phyloP scores from a whole-genome alignment of 352 stramenopile species.

The Globisporangium alternatum region DNA sequence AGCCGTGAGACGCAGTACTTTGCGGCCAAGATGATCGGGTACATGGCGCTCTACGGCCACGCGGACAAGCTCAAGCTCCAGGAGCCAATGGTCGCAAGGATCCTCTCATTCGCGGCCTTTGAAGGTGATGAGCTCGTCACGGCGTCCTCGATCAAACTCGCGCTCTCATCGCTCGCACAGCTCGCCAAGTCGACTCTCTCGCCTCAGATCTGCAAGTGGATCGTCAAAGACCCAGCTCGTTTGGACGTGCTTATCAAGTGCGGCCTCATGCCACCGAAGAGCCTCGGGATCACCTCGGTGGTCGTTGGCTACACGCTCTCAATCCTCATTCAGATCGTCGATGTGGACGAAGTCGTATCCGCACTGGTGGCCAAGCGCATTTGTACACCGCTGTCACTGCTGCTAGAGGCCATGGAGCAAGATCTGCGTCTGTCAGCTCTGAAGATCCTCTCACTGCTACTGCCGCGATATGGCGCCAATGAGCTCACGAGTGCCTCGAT shows the following conservation, averaged over 20 bases:
- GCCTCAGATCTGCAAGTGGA: conserved; percentile 28
- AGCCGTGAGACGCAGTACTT: conserved; percentile 50
- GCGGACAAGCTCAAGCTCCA: conserved; percentile 33
- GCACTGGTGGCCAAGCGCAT: conserved; percentile 38
- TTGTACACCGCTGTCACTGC: conserved; percentile 32
- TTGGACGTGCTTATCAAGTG: conserved; percentile 39
- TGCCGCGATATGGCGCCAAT: conserved; percentile 20
- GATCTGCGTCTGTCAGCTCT: conserved; percentile 43
- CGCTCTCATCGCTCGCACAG: conserved; percentile 44
- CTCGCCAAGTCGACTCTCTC: conserved; percentile 27
- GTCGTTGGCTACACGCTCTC: conserved; percentile 43
- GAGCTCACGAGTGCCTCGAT: background rate
- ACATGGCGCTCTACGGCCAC: conserved; percentile 57
- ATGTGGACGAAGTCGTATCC: conserved; percentile 16
- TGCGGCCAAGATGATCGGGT: conserved; percentile 58
- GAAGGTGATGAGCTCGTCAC: conserved; percentile 27
- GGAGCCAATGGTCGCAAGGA: conserved; percentile 25
- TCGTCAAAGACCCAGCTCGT: conserved; percentile 24
- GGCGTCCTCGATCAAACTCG: conserved; percentile 28
- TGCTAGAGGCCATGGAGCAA: conserved; percentile 58
- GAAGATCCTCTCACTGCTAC: conserved; percentile 38
- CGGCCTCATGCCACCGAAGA: conserved; percentile 29
- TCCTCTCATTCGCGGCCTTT: conserved; percentile 47
- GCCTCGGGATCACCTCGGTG: conserved; percentile 26
- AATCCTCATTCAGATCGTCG: conserved; percentile 30